Evolutionary conservation across 768 basidiomycete genomes (phyloP).

Genomic region (Tubosaeta brunneosetosa): DNA sequence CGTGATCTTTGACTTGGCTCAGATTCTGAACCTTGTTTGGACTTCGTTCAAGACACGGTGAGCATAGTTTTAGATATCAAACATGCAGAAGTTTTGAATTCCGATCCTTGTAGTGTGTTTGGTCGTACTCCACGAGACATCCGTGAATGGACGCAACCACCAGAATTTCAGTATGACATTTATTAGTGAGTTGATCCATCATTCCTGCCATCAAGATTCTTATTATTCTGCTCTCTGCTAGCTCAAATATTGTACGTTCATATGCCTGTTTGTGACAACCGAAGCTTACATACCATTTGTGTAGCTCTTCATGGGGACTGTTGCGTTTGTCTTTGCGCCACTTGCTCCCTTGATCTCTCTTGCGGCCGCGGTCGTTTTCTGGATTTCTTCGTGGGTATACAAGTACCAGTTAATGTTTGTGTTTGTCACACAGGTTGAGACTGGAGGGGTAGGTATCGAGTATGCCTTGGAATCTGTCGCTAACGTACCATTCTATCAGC

Average conservation of each 20-base stretch:
- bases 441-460: constrained; percentile 70
- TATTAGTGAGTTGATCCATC: constrained; percentile 60
- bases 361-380: constrained; percentile 81
- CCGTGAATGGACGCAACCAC: constrained; percentile 85
- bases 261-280: neutral
- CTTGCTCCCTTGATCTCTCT: constrained; percentile 86
- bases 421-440: constrained; percentile 82
- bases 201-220: neutral
- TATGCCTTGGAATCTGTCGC: neutral
- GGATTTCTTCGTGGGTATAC: constrained; percentile 83
- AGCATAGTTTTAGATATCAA: constrained; percentile 12
- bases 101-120: constrained; percentile 47
- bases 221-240: constrained; percentile 15
- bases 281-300: constrained; percentile 6
- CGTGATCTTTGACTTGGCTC: constrained; percentile 91
- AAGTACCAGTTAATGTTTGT: constrained; percentile 99
- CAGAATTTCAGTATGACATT: constrained; percentile 82
- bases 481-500: constrained; percentile 39
- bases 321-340: constrained; percentile 91
- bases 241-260: constrained; percentile 53
- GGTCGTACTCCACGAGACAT: constrained; percentile 89
- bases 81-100: constrained; percentile 1
- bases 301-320: constrained; percentile 86
- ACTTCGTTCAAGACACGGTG: constrained; percentile 80
- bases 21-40: constrained; percentile 86